Evolutionary conservation across 257 asterid genomes (phyloP).

Genomic region (Petunia axillaris): DNA sequence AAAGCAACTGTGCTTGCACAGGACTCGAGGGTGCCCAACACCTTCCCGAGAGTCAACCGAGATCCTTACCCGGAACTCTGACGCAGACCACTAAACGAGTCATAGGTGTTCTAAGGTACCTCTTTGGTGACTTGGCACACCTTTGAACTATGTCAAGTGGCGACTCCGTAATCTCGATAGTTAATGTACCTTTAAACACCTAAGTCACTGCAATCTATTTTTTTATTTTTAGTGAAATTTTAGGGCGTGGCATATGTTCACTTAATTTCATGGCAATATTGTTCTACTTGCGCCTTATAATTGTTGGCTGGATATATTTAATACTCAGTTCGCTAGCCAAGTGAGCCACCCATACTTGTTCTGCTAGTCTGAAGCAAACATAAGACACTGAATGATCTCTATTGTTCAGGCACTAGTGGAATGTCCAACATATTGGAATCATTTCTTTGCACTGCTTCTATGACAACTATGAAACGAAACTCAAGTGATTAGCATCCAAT

Average conservation of each 20-base stretch:
- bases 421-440: neutral
- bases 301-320: neutral
- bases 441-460: neutral
- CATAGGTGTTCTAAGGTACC: too few species aligned
- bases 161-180: too few species aligned
- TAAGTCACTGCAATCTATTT: too few species aligned
- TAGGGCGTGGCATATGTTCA: neutral
- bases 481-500: neutral
- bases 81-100: too few species aligned
- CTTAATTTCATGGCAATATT: neutral
- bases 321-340: neutral
- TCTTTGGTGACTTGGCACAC: too few species aligned
- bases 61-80: too few species aligned
- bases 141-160: too few species aligned
- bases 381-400: neutral
- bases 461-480: neutral
- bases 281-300: neutral
- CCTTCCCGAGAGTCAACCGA: too few species aligned
- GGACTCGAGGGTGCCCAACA: too few species aligned
- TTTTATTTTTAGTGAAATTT: too few species aligned
- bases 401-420: neutral
- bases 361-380: neutral
- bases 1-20: too few species aligned
- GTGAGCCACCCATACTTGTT: neutral
- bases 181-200: too few species aligned